phyloP scores from a whole-genome alignment of 2,329 filamentous ascomycete genomes.

The Helotiales sp. region DNA sequence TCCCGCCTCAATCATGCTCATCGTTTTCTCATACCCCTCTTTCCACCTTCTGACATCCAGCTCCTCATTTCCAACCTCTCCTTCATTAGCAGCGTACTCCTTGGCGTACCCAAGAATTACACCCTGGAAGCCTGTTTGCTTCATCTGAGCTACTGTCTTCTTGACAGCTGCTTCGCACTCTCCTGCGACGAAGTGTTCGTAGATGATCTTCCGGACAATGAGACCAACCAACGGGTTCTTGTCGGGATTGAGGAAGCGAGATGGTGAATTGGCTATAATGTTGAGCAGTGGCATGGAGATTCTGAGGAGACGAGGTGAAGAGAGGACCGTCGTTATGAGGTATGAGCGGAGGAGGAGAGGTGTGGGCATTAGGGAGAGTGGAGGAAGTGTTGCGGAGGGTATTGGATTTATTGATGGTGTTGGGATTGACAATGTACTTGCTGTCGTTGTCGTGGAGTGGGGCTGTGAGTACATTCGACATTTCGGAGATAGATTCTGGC shows the following conservation, averaged over 20 bases:
- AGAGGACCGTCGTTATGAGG: slow-evolving; percentile 8
- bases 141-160: slow-evolving; percentile 65
- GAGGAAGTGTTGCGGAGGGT: neutral
- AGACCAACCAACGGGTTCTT: slow-evolving; percentile 70
- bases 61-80: slow-evolving; percentile 6
- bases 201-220: slow-evolving; percentile 79
- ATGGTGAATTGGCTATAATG: slow-evolving; percentile 6
- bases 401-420: neutral
- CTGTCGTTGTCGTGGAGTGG: neutral
- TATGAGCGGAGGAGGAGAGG: slow-evolving; percentile 12
- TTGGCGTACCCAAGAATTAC: slow-evolving; percentile 83
- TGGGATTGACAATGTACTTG: neutral
- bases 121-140: slow-evolving; percentile 76
- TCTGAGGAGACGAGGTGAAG: slow-evolving; percentile 17
- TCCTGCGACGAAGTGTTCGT: slow-evolving; percentile 87
- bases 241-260: slow-evolving; percentile 56
- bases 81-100: slow-evolving; percentile 58
- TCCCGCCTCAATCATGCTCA: slow-evolving; percentile 56
- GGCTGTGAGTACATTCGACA: slow-evolving; percentile 8
- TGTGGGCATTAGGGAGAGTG: slow-evolving; percentile 14
- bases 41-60: slow-evolving; percentile 47
- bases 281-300: slow-evolving; percentile 13
- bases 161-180: slow-evolving; percentile 71
- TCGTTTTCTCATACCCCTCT: slow-evolving; percentile 56
- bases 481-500: neutral